Conservation (phyloP, 2,329 filamentous ascomycete species). For the Rhynchosporium secalis region DNA sequence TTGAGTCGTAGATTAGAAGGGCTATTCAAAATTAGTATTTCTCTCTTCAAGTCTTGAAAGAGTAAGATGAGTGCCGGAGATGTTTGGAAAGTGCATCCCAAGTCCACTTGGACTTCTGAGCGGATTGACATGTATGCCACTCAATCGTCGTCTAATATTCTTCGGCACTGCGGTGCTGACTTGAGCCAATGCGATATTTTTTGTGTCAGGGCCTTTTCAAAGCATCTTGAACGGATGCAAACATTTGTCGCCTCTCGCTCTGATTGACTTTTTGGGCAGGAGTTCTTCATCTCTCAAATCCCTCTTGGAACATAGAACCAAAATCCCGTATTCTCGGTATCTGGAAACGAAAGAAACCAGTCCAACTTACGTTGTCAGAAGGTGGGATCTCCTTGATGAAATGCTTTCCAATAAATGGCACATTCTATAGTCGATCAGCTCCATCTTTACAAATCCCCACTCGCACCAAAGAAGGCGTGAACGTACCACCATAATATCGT, state of each 20-base stretch:
- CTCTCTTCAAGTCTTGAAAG: neutral
- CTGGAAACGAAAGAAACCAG: conserved; percentile 11
- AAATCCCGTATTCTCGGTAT: no score
- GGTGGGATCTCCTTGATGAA: conserved; percentile 57
- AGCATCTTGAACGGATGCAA: no score
- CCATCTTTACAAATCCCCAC: neutral
- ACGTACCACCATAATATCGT: conserved; percentile 58
- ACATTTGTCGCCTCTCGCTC: no score
- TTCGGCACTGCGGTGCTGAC: no score
- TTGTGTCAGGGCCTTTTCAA: no score
- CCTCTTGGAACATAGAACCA: no score
- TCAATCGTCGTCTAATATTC: no score
- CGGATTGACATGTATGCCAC: no score
- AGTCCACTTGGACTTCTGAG: no score
- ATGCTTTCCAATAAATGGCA: conserved; percentile 54
- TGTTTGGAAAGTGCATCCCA: no score
- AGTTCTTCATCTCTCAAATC: neutral
- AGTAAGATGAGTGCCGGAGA: neutral
- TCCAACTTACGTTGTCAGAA: conserved; percentile 60
- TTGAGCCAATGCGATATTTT: no score
- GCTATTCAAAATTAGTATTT: conserved; percentile 19
- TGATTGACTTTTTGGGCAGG: no score
- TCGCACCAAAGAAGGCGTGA: neutral
- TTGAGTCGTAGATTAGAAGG: conserved; percentile 18
- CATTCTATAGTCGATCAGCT: conserved; percentile 46